A percentile compares a stretch with the other conserved stretches of the same genome.
Conservation (phyloP, 768 basidiomycete genomes). For the Cystobasidium tubakii region DNA sequence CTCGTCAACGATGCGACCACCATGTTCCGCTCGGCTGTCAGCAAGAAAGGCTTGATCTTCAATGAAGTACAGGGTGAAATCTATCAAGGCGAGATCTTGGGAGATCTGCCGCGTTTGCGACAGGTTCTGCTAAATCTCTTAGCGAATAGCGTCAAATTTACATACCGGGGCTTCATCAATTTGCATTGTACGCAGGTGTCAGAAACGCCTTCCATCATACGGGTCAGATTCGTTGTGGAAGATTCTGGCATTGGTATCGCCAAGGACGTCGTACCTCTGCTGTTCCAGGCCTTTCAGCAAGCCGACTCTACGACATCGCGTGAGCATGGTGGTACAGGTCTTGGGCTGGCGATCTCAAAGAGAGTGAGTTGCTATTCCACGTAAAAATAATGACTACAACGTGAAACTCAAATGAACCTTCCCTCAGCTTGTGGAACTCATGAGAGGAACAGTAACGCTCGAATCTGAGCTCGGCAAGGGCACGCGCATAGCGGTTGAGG, state of each 20-base stretch:
- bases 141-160: constrained; percentile 43
- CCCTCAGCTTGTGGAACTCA: constrained; percentile 41
- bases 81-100: constrained; percentile 38
- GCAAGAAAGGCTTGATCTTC: constrained; percentile 39
- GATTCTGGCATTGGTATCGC: constrained; percentile 44
- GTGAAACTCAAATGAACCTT: background rate
- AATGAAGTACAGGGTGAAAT: constrained; percentile 27
- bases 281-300: constrained; percentile 43
- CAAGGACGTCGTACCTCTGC: constrained; percentile 34
- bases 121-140: constrained; percentile 42
- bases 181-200: constrained; percentile 33
- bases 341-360: constrained; percentile 39
- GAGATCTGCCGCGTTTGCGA: constrained; percentile 39
- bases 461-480: constrained; percentile 18
- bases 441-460: constrained; percentile 37
- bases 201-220: constrained; percentile 23
- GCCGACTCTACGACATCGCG: constrained; percentile 36
- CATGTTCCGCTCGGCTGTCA: constrained; percentile 36
- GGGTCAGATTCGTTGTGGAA: constrained; percentile 31
- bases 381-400: background rate
- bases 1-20: constrained; percentile 36
- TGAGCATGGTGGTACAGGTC: constrained; percentile 39
- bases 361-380: constrained; percentile 17
- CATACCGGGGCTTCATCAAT: constrained; percentile 31
- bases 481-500: constrained; percentile 26